A percentile compares a stretch with the other conserved stretches of the same genome.
These are phyloP conservation scores for Lyophyllum semitale DNA, from an alignment of 768 basidiomycete species.

Conservation along the genomic window DNA sequence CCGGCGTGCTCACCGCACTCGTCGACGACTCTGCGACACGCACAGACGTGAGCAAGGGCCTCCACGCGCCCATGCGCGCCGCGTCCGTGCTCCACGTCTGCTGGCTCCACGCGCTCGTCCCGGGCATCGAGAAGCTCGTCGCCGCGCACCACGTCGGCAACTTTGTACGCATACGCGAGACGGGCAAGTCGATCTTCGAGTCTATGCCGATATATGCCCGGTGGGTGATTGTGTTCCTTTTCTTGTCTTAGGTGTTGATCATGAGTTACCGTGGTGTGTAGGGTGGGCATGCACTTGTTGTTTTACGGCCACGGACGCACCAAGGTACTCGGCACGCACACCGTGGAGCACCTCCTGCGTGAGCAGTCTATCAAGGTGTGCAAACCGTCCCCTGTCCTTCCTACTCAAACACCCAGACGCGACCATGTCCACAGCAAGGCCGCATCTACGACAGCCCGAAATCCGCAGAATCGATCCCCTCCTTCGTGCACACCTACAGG, in stretches of 20 bases:
- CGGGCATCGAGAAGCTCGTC: constrained; percentile 57
- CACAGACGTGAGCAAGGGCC: constrained; percentile 27
- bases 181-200: constrained; percentile 61
- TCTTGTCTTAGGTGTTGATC: too few relatives aligned
- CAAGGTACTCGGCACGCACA: constrained; percentile 47
- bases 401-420: too few relatives aligned
- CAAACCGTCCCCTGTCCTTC: too few relatives aligned
- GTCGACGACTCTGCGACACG: constrained; percentile 35
- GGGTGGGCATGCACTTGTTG: constrained; percentile 75
- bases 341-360: constrained; percentile 49
- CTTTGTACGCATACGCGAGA: constrained; percentile 51
- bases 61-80: constrained; percentile 32
- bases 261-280: constrained; percentile 9
- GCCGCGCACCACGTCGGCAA: constrained; percentile 58
- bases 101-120: constrained; percentile 50
- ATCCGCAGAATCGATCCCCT: constrained; percentile 51
- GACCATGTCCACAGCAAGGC: constrained; percentile 42
- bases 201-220: constrained; percentile 73
- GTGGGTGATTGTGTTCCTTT: constrained; percentile 23
- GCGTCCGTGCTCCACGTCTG: constrained; percentile 28
- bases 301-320: constrained; percentile 60
- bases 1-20: constrained; percentile 32
- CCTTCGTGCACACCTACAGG: constrained; percentile 56
- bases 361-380: constrained; percentile 50
- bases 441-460: constrained; percentile 54